Conservation (phyloP, 805 yeast species). For the Ogataea kodamae region DNA sequence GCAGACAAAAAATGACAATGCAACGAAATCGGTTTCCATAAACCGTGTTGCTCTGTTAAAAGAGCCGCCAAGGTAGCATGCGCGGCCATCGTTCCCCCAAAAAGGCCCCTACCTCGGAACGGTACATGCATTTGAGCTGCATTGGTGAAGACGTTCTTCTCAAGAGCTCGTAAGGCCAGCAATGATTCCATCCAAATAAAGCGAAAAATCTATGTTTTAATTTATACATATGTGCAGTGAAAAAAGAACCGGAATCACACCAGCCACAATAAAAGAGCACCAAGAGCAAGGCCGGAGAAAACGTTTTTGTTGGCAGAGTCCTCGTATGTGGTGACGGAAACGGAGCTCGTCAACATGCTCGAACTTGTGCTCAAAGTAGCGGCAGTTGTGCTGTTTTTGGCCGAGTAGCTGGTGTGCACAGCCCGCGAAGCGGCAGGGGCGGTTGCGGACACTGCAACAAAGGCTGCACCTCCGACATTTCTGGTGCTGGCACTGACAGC, state of each 20-base stretch:
- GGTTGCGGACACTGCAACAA: not conserved
- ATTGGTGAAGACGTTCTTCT: slow-evolving; percentile 24
- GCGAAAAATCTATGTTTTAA: not conserved
- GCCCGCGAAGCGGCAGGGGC: slow-evolving; percentile 5
- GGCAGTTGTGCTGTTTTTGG: slow-evolving; percentile 4
- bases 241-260: slow-evolving; percentile 4
- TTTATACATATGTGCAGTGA: too few relatives aligned
- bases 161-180: slow-evolving; percentile 22
- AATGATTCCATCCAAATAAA: slow-evolving; percentile 19
- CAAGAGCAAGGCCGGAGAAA: slow-evolving; percentile 4
- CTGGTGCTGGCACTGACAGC: slow-evolving; percentile 7
- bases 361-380: slow-evolving; percentile 5
- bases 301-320: slow-evolving; percentile 18
- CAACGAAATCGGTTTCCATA: slow-evolving; percentile 53
- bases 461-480: not conserved
- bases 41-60: slow-evolving; percentile 40
- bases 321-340: slow-evolving; percentile 26
- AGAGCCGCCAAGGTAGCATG: slow-evolving; percentile 62
- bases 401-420: slow-evolving; percentile 5
- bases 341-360: slow-evolving; percentile 4
- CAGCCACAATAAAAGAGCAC: slow-evolving; percentile 7
- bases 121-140: slow-evolving; percentile 37
- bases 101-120: slow-evolving; percentile 58
- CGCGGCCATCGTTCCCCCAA: slow-evolving; percentile 68
- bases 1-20: slow-evolving; percentile 61